Percentiles rank a stretch among this genome's conserved stretches.
Evolutionary conservation across 345 rosid species (phyloP).

Genomic region (Geranium rotundifolium): DNA sequence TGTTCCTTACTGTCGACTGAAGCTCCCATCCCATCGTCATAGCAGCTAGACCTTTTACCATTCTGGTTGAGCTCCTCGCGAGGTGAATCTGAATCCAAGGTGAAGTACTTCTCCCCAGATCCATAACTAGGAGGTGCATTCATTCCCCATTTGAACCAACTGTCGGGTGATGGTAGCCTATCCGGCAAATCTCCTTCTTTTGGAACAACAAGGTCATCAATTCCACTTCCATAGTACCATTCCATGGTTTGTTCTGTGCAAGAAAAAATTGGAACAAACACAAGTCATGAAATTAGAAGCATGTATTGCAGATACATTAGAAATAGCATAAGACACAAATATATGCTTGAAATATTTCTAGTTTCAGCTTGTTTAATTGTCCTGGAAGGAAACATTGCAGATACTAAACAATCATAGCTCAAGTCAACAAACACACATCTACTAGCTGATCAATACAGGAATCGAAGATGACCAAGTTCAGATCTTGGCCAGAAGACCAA

Average conservation of each 20-base stretch:
- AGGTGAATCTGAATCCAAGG: not conserved
- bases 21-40: constrained; percentile 11
- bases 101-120: constrained; percentile 16
- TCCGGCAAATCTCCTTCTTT: constrained; percentile 30
- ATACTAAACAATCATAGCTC: too few relatives aligned
- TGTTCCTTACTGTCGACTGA: constrained; percentile 4
- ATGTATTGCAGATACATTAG: not conserved
- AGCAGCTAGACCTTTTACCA: constrained; percentile 8
- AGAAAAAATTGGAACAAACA: not conserved
- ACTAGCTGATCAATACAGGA: too few relatives aligned
- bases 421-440: too few relatives aligned
- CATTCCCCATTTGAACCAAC: constrained; percentile 40
- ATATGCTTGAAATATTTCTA: too few relatives aligned
- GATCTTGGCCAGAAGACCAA: too few relatives aligned
- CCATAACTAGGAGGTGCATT: constrained; percentile 11
- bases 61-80: constrained; percentile 7
- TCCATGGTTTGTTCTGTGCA: constrained; percentile 37
- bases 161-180: constrained; percentile 31
- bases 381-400: too few relatives aligned
- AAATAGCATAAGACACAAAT: not conserved
- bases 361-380: too few relatives aligned
- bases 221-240: constrained; percentile 19
- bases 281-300: not conserved
- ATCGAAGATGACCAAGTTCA: too few relatives aligned
- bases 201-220: constrained; percentile 37